These are phyloP conservation scores for Melocanna baccifera DNA, from an alignment of 176 grass and related monocot genomes.

Conservation along the genomic window DNA sequence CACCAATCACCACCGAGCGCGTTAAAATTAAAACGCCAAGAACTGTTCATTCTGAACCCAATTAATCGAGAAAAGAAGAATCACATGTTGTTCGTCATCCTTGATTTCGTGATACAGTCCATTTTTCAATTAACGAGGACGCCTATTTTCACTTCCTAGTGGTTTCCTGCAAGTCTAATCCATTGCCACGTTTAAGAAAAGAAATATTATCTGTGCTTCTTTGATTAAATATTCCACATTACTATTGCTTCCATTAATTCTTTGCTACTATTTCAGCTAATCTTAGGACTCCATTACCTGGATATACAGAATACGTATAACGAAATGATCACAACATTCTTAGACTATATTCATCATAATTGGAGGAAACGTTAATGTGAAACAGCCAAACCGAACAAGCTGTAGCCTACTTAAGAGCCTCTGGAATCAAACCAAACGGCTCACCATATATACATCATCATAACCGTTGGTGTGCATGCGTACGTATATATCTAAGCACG, in stretches of 20 bases:
- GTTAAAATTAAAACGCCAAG: background rate
- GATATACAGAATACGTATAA: background rate
- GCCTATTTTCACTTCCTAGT: background rate
- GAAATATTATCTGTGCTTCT: background rate
- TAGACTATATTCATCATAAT: background rate
- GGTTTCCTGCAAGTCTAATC: background rate
- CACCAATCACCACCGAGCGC: background rate
- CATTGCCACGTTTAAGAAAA: background rate
- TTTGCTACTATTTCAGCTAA: background rate
- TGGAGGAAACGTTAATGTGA: background rate
- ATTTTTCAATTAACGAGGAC: background rate
- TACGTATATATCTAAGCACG: background rate
- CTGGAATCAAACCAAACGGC: background rate
- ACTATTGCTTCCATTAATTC: background rate
- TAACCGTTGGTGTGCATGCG: background rate
- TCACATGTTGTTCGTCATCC: background rate
- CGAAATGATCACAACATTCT: background rate
- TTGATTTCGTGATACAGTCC: background rate
- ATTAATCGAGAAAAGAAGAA: background rate
- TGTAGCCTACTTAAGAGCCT: background rate
- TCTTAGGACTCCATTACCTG: background rate
- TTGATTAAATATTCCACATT: background rate
- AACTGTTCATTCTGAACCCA: background rate
- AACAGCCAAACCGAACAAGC: background rate
- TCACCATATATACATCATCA: background rate